These are phyloP conservation scores for Meredithiella fracta DNA, from an alignment of 2,329 filamentous ascomycete species.

Conservation along the genomic window DNA sequence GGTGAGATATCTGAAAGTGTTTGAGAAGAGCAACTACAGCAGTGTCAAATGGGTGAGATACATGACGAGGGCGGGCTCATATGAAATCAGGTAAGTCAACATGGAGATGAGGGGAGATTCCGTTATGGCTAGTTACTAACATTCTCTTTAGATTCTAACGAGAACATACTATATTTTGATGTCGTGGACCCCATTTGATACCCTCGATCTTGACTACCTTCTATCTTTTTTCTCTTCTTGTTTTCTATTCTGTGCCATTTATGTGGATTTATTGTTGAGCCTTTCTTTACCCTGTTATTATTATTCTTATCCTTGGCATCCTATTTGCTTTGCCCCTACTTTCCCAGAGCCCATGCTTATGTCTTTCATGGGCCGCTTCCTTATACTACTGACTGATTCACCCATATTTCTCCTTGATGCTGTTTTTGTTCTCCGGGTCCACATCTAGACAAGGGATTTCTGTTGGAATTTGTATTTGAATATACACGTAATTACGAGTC, in stretches of 20 bases:
- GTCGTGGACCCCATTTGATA: neutral
- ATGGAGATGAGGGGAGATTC: neutral
- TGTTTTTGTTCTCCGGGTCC: too few species aligned
- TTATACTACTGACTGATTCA: neutral
- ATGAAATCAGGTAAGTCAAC: conserved; percentile 65
- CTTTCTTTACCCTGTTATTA: neutral
- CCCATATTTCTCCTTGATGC: neutral
- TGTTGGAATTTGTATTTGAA: neutral
- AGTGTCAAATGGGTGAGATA: conserved; percentile 99
- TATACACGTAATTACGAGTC: neutral
- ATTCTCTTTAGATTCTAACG: neutral
- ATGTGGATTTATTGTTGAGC: neutral
- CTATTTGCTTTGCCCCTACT: neutral
- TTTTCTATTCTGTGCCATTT: neutral
- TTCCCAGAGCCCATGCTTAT: neutral
- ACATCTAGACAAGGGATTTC: too few species aligned
- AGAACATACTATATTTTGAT: neutral
- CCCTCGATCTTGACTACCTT: neutral
- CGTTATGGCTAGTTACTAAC: neutral
- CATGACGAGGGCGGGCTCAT: conserved; percentile 95
- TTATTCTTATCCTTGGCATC: neutral
- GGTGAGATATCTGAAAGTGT: conserved; percentile 92
- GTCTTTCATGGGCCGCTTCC: neutral
- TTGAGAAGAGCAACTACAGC: conserved; percentile 98
- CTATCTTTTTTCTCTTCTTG: neutral